Base-by-base conservation (phyloP, 73 alveolate species). In the Paramecium pentaurelia region DNA sequence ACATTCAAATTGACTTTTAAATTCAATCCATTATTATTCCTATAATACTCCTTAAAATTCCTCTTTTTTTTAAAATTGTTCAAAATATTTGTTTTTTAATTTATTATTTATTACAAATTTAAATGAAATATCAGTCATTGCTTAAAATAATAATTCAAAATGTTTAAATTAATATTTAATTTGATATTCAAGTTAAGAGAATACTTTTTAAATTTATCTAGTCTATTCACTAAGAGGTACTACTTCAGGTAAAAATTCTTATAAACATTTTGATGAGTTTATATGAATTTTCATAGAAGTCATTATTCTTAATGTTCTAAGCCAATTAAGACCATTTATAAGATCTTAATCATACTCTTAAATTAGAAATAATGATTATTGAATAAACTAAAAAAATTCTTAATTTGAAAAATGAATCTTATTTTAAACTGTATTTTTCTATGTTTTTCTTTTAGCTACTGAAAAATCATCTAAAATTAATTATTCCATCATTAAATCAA, bases 41-140 rank as follows among this genome's bases (percentile, higher is more conserved):
- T 14, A n/a, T 30, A 75, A 11, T 8, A 75, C 2, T 14, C 60
- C 88, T 12, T 30, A 14, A 22, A n/a, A 30, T 38, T 75, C 88
- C 6, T 75, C 36, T 16, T 75, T 75, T 18, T 22, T 34, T 36
- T 10, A 75, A 34, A 75, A 75, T 16, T 34, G 25, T 10, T 75
- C 38, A 22, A 18, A 38, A 75, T 75, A 75, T 25, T 75, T 75
- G 18, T 16, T 2, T n/a, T n/a, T 22, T 11, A 75, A 2, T 6
- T 36, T 30, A 16, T 75, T 75, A 75, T 75, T 75, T 10, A 75
- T 36, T 2, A 36, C 60, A 42, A 30, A 10, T 42, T 42, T 75
- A 37, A 75, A 75, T 38, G 68, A 30, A 9, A 75, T 38, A 42
- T 75, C 88, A 14, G 88, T 75, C 88, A 75, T 75, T 16, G 88